Evolutionary conservation across 768 basidiomycete genomes (phyloP).

Genomic region (Plicaturopsis crispa): DNA sequence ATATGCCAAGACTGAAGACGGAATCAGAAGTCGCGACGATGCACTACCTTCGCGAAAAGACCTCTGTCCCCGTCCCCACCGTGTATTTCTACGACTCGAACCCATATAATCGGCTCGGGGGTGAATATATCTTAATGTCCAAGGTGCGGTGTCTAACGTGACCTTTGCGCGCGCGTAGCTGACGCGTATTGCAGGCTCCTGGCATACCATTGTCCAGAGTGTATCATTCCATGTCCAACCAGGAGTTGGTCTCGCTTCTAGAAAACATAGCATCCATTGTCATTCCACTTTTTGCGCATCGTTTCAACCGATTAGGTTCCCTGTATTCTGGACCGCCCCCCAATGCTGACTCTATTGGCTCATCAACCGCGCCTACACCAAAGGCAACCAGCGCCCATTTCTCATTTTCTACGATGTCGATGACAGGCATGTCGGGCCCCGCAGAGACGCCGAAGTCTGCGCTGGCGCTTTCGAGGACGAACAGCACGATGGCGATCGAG

Average conservation of each 20-base stretch:
- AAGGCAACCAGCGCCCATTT: slow-evolving; percentile 31
- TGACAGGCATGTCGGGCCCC: slow-evolving; percentile 11
- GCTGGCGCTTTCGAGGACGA: background rate
- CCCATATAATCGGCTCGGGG: slow-evolving; percentile 77
- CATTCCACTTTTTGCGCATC: slow-evolving; percentile 69
- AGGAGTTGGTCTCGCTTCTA: slow-evolving; percentile 54
- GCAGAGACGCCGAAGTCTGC: slow-evolving; percentile 3
- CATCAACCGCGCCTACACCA: slow-evolving; percentile 36
- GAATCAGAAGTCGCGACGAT: slow-evolving; percentile 85
- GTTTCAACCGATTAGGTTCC: slow-evolving; percentile 72
- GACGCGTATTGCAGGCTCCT: too few species aligned
- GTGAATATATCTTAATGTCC: slow-evolving; percentile 84
- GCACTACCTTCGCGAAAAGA: slow-evolving; percentile 66
- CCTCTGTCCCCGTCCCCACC: slow-evolving; percentile 64
- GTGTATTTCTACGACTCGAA: slow-evolving; percentile 78
- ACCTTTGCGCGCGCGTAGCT: slow-evolving; percentile 1
- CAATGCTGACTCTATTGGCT: slow-evolving; percentile 10
- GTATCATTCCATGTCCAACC: slow-evolving; percentile 64
- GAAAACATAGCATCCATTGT: slow-evolving; percentile 62
- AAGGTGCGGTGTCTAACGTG: slow-evolving; percentile 40
- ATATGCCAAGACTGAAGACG: slow-evolving; percentile 82
- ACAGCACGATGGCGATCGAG: background rate
- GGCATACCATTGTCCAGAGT: slow-evolving; percentile 67
- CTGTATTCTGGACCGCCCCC: slow-evolving; percentile 52
- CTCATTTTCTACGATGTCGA: slow-evolving; percentile 35